phyloP scores from a whole-genome alignment of 371 early-diverging fungal species.

The Apophysomyces ossiformis region DNA sequence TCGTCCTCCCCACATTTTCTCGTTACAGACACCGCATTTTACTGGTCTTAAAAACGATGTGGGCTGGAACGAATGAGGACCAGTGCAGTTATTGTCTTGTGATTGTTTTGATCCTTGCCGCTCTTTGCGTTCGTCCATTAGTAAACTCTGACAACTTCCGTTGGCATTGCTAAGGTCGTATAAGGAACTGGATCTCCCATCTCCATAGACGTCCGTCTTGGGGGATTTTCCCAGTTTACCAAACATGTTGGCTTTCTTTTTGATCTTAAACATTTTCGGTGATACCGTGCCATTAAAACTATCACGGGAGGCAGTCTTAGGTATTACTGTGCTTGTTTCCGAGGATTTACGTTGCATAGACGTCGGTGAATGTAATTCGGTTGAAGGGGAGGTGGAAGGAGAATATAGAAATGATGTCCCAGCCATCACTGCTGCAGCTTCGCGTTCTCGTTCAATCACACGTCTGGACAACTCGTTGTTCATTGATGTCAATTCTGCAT shows the following conservation, averaged over 20 bases:
- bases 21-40: conserved; percentile 77
- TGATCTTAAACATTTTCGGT: conserved; percentile 43
- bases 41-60: conserved; percentile 64
- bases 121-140: conserved; percentile 9
- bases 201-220: conserved; percentile 10
- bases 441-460: conserved; percentile 50
- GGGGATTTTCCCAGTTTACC: conserved; percentile 10
- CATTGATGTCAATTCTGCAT: conserved; percentile 57
- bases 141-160: conserved; percentile 19
- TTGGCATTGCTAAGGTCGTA: conserved; percentile 11
- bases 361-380: conserved; percentile 23
- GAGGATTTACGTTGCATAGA: conserved; percentile 22
- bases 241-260: conserved; percentile 5
- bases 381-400: conserved; percentile 31
- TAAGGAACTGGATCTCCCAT: background rate
- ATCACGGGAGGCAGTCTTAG: conserved; percentile 27
- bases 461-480: conserved; percentile 63
- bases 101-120: conserved; percentile 27
- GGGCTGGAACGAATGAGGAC: conserved; percentile 53
- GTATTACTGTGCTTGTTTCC: conserved; percentile 21
- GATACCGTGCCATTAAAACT: conserved; percentile 34
- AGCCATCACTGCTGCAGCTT: conserved; percentile 46
- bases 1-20: conserved; percentile 76
- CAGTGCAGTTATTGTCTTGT: conserved; percentile 24
- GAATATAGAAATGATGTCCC: conserved; percentile 23